Conservation (phyloP, 768 basidiomycete species). For the Strobilomyces dryophilus region DNA sequence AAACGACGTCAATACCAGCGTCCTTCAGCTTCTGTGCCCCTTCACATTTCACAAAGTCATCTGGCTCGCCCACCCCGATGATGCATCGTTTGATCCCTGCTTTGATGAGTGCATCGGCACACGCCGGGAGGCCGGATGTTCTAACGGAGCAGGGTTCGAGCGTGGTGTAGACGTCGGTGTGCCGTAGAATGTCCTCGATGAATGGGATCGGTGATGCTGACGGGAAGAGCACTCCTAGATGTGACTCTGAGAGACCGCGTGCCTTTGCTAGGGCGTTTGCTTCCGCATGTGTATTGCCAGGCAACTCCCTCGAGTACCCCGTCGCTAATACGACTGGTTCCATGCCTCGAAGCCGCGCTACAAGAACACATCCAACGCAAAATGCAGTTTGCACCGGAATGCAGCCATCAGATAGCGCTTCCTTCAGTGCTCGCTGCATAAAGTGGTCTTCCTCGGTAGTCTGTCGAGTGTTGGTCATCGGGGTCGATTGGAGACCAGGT, state of each 20-base stretch:
- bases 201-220: slow-evolving; percentile 26
- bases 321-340: slow-evolving; percentile 59
- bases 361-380: slow-evolving; percentile 86
- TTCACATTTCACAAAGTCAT: slow-evolving; percentile 92
- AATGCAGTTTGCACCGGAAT: slow-evolving; percentile 71
- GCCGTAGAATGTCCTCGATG: slow-evolving; percentile 47
- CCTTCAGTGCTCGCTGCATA: slow-evolving; percentile 61
- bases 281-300: slow-evolving; percentile 96
- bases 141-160: slow-evolving; percentile 94
- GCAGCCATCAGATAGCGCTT: slow-evolving; percentile 60
- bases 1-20: slow-evolving; percentile 72
- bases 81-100: slow-evolving; percentile 71
- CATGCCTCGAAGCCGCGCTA: slow-evolving; percentile 40
- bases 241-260: slow-evolving; percentile 36
- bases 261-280: slow-evolving; percentile 87
- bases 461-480: slow-evolving; percentile 1
- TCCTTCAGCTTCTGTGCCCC: slow-evolving; percentile 70
- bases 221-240: slow-evolving; percentile 46
- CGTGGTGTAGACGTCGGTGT: slow-evolving; percentile 83
- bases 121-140: slow-evolving; percentile 82
- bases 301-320: slow-evolving; percentile 87
- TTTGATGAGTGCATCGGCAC: slow-evolving; percentile 76
- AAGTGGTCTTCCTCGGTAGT: slow-evolving; percentile 35
- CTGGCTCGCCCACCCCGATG: slow-evolving; percentile 88
- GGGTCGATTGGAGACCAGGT: background rate